Conservation (phyloP, 495 filamentous ascomycete species). For the Tricharina praecox region DNA sequence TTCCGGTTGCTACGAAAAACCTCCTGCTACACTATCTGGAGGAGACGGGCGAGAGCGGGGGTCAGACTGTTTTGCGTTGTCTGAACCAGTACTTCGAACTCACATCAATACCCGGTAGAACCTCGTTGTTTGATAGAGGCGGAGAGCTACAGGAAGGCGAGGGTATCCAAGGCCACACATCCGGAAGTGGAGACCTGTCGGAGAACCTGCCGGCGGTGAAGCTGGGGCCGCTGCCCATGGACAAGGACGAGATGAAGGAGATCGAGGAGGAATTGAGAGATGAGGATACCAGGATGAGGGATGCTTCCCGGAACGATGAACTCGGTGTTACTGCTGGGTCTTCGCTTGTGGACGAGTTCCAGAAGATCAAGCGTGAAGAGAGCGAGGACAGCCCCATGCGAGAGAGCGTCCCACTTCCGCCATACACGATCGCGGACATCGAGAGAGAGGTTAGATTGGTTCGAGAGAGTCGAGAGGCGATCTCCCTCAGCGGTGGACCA, state of each 20-base stretch:
- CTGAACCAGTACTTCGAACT: slow-evolving; percentile 59
- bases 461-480: slow-evolving; percentile 81
- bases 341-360: slow-evolving; percentile 24
- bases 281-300: slow-evolving; percentile 55
- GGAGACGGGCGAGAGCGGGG: slow-evolving; percentile 60
- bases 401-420: slow-evolving; percentile 63
- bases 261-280: slow-evolving; percentile 69
- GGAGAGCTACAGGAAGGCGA: slow-evolving; percentile 57
- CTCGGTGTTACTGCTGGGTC: slow-evolving; percentile 27
- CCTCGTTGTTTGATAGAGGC: slow-evolving; percentile 28
- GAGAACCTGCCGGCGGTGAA: slow-evolving; percentile 44
- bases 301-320: slow-evolving; percentile 63
- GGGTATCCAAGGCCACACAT: slow-evolving; percentile 80
- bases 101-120: slow-evolving; percentile 48
- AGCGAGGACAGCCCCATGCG: slow-evolving; percentile 65
- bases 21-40: slow-evolving; percentile 79
- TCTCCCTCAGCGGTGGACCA: slow-evolving; percentile 56
- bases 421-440: slow-evolving; percentile 71
- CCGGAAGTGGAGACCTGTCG: slow-evolving; percentile 62
- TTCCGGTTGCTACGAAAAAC: slow-evolving; percentile 61
- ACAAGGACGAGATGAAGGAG: slow-evolving; percentile 58
- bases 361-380: slow-evolving; percentile 73
- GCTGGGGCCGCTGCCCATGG: slow-evolving; percentile 66
- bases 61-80: slow-evolving; percentile 53
- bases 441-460: slow-evolving; percentile 87